phyloP scores from a whole-genome alignment of 179 eudicot genomes.

The Silene noctiflora region DNA sequence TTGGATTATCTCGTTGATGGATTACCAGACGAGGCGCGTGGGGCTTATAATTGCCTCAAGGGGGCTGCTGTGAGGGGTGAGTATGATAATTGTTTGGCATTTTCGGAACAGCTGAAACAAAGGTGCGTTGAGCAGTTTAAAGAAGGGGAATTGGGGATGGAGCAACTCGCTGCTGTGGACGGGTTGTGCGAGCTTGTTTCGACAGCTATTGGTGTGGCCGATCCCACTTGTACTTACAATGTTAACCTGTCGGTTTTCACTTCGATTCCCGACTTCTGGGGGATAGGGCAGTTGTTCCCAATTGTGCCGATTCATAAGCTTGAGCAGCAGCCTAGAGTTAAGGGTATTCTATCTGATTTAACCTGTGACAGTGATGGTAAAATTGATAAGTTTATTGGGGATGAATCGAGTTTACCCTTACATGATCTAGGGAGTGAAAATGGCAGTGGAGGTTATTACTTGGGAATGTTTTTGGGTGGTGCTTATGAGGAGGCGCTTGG shows the following conservation, averaged over 20 bases:
- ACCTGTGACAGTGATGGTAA: constrained; percentile 97
- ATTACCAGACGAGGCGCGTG: constrained; percentile 53
- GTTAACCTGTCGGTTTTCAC: constrained; percentile 81
- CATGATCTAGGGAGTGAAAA: constrained; percentile 51
- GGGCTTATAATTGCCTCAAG: constrained; percentile 46
- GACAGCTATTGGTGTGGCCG: constrained; percentile 54
- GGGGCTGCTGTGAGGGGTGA: constrained; percentile 55
- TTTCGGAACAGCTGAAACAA: constrained; percentile 71
- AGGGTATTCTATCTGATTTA: constrained; percentile 75
- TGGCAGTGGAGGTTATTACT: constrained; percentile 49
- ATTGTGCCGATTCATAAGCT: constrained; percentile 76
- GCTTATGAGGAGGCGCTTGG: constrained; percentile 99
- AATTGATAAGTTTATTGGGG: constrained; percentile 81
- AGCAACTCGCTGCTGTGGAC: constrained; percentile 74
- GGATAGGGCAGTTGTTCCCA: constrained; percentile 80
- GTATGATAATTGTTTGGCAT: constrained; percentile 50
- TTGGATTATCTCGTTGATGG: constrained; percentile 42
- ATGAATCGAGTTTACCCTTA: constrained; percentile 68
- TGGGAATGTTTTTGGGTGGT: constrained; percentile 97
- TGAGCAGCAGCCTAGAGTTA: constrained; percentile 51
- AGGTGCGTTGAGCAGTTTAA: constrained; percentile 78
- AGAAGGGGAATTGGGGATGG: constrained; percentile 69
- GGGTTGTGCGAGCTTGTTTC: constrained; percentile 59
- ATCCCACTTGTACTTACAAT: constrained; percentile 60
- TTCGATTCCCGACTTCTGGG: constrained; percentile 94